Base-by-base conservation (phyloP, 371 early-diverging fungal genomes). In the Racocetra persica region DNA sequence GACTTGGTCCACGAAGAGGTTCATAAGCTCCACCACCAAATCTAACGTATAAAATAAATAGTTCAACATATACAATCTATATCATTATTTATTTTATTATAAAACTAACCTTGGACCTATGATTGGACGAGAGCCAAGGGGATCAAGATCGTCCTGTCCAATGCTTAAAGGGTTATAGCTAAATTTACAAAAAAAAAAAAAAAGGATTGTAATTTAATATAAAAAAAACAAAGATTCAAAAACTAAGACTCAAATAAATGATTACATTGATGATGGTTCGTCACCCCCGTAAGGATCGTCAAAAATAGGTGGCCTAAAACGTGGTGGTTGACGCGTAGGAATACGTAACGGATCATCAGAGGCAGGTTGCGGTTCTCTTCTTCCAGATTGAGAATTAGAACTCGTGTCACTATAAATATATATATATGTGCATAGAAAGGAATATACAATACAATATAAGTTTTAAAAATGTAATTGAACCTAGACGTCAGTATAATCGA, bases 131-230 rank as follows among this genome's bases (percentile, higher is more conserved):
- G 88, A 88, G 18, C 84, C 90, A 71, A 92, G 85, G 14, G 91
- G 91, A 83, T 92, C 90, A 77, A 93, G 82, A 83, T 94, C 94
- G 22, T 84, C 81, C 55, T 87, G 85, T 5, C 94, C 94, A 13
- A 92, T 86, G 54, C 84, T 87, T n/a, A 81, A 86, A 14, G 90
- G 91, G 75, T 86, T 87, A 45, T 45, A 45, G 60, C 76, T 80
- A 24, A 6, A 49, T 38, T 32, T 26, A 26, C n/a, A 69, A 28
- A 57, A 36, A 62, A 5, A 18, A 32, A 66, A 65, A 6, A 18
- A 55, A 18, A 10, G 1, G 62, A 8, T 32, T 62, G 20, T 20
- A 22, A 57, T 57, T 2, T 57, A 16, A 8, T 32, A 45, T 8
- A 8, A 4, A 79, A 57, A 22, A 0, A 24, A 38, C 26, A 3